Conservation (phyloP, 2,329 filamentous ascomycete genomes). For the Xylariales sp. region DNA sequence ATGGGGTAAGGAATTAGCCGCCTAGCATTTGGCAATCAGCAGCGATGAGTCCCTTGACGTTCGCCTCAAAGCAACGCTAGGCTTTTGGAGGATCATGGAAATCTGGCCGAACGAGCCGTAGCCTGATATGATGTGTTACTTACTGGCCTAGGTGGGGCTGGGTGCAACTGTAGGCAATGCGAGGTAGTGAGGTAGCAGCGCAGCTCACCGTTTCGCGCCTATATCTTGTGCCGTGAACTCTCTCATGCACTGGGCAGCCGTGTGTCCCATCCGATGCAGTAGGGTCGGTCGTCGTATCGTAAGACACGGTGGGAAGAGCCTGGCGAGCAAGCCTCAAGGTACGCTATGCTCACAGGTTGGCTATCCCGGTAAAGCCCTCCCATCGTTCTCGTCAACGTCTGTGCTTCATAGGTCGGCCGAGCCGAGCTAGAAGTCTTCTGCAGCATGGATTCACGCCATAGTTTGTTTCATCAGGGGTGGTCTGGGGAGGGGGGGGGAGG, state of each 20-base stretch:
- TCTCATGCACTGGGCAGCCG: no score
- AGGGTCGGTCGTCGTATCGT: no score
- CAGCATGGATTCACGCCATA: conserved; percentile 9
- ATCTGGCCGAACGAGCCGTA: conserved; percentile 42
- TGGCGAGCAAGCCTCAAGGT: no score
- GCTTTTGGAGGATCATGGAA: conserved; percentile 26
- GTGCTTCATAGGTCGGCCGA: conserved; percentile 4
- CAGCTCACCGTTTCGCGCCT: no score
- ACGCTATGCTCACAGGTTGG: no score
- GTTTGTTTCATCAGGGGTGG: conserved; percentile 10
- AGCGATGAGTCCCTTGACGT: conserved; percentile 1
- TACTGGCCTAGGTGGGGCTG: conserved; percentile 25
- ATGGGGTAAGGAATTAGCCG: neutral
- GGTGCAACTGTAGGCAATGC: conserved; percentile 25
- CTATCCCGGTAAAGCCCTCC: no score
- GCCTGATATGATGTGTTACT: conserved; percentile 39
- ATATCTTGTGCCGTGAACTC: no score
- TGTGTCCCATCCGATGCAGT: no score
- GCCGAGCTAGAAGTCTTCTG: neutral
- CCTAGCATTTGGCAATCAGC: neutral
- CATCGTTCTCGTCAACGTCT: conserved; percentile 4
- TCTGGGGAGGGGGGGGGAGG: neutral
- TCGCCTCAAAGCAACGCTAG: conserved; percentile 11
- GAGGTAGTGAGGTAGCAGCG: conserved; percentile 14
- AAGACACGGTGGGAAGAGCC: no score